Conservation (phyloP, 768 basidiomycete genomes). For the Collybia sordida region DNA sequence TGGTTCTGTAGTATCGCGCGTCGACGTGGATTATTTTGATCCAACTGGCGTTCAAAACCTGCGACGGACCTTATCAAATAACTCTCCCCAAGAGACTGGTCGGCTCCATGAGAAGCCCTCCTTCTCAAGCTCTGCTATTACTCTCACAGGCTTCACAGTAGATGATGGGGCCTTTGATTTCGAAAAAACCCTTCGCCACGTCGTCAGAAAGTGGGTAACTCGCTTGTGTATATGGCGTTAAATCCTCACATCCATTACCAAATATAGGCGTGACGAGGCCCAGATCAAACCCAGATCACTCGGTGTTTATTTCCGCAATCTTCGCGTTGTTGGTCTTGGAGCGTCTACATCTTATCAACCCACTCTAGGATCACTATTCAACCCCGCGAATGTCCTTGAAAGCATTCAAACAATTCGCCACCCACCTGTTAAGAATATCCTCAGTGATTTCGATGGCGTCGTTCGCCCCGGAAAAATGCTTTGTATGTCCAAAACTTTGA, state of each 20-base stretch:
- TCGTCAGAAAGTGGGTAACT: conserved; percentile 21
- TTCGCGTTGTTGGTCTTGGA: conserved; percentile 51
- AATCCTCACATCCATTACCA: neutral
- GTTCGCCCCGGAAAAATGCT: conserved; percentile 76
- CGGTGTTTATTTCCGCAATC: conserved; percentile 50
- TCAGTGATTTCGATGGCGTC: conserved; percentile 61
- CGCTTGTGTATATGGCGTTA: neutral
- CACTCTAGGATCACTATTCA: conserved; percentile 53
- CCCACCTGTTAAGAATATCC: conserved; percentile 63
- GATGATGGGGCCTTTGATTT: conserved; percentile 28
- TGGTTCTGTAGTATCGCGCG: conserved; percentile 22
- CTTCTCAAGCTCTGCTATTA: conserved; percentile 10
- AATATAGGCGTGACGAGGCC: conserved; percentile 18
- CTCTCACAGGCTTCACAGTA: conserved; percentile 17
- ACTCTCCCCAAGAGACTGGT: conserved; percentile 5
- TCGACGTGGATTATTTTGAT: conserved; percentile 46
- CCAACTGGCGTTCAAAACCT: conserved; percentile 36
- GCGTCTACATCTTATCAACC: conserved; percentile 41
- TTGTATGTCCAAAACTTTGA: conserved; percentile 41
- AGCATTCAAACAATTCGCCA: conserved; percentile 46
- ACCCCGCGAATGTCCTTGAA: conserved; percentile 37
- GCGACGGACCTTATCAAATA: conserved; percentile 18
- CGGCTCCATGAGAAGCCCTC: conserved; percentile 1
- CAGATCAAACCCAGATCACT: conserved; percentile 32
- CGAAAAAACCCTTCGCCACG: conserved; percentile 25